phyloP scores from a whole-genome alignment of 2,329 filamentous ascomycete species.

The Aspergillus uvarum region DNA sequence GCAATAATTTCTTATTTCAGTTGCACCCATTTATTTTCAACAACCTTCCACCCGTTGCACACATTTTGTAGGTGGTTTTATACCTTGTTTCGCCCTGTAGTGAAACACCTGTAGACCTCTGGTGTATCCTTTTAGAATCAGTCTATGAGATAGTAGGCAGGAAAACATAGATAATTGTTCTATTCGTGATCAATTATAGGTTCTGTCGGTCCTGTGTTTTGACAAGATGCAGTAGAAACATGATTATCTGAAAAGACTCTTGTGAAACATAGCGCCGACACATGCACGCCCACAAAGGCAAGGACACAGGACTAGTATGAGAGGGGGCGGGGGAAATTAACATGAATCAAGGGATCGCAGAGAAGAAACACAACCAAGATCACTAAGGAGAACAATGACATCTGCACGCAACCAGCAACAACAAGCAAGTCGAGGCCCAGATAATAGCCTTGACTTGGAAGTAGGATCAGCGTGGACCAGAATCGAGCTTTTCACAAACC shows the following conservation, averaged over 20 bases:
- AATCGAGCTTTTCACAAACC: conserved; percentile 7
- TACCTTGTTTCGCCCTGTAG: too few species aligned
- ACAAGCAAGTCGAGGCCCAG: not conserved
- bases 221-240: not conserved
- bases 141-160: too few species aligned
- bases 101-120: too few species aligned
- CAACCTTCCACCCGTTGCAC: too few species aligned
- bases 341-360: not conserved
- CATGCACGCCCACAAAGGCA: not conserved
- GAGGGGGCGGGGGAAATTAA: not conserved
- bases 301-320: not conserved
- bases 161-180: too few species aligned
- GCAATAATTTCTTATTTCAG: too few species aligned
- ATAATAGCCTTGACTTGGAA: not conserved
- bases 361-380: not conserved
- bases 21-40: too few species aligned
- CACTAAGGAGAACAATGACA: not conserved
- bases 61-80: too few species aligned
- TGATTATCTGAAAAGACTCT: not conserved
- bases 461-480: not conserved
- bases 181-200: too few species aligned
- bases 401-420: not conserved
- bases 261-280: not conserved
- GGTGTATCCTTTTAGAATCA: too few species aligned
- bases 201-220: too few species aligned